Evolutionary conservation across 192 early-diverging fungal species (phyloP).

Genomic region (Coemansia sp.): DNA sequence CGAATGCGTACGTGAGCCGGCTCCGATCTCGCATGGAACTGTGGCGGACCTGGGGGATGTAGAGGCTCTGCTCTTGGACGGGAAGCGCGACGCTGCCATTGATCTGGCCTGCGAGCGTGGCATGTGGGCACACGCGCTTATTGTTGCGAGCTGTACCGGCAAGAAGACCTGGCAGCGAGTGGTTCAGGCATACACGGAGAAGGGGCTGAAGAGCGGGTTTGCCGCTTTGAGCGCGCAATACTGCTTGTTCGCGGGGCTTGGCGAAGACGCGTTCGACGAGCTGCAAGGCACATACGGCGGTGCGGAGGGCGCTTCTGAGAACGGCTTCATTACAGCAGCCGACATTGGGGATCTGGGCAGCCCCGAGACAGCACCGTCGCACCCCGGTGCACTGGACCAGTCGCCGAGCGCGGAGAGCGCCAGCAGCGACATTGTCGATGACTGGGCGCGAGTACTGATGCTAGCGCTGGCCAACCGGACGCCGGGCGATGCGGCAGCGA

Average conservation of each 20-base stretch:
- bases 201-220: slow-evolving; percentile 38
- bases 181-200: slow-evolving; percentile 61
- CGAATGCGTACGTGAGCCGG: not conserved
- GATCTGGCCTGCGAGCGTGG: slow-evolving; percentile 40
- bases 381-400: no score
- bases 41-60: slow-evolving; percentile 19
- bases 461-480: slow-evolving; percentile 84
- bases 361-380: not conserved
- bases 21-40: slow-evolving; percentile 12
- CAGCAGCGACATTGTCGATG: slow-evolving; percentile 8
- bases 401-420: no score
- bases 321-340: slow-evolving; percentile 26
- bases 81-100: slow-evolving; percentile 41
- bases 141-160: slow-evolving; percentile 82
- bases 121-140: slow-evolving; percentile 86
- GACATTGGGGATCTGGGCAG: slow-evolving; percentile 1
- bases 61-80: slow-evolving; percentile 33
- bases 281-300: not conserved
- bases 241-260: slow-evolving; percentile 61
- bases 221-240: slow-evolving; percentile 59
- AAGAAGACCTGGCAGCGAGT: slow-evolving; percentile 78
- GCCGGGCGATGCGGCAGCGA: slow-evolving; percentile 59
- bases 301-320: not conserved
- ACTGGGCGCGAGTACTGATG: slow-evolving; percentile 71
- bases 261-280: slow-evolving; percentile 35